Evolutionary conservation across 345 rosid genomes (phyloP).

Genomic region (Excoecaria agallocha): DNA sequence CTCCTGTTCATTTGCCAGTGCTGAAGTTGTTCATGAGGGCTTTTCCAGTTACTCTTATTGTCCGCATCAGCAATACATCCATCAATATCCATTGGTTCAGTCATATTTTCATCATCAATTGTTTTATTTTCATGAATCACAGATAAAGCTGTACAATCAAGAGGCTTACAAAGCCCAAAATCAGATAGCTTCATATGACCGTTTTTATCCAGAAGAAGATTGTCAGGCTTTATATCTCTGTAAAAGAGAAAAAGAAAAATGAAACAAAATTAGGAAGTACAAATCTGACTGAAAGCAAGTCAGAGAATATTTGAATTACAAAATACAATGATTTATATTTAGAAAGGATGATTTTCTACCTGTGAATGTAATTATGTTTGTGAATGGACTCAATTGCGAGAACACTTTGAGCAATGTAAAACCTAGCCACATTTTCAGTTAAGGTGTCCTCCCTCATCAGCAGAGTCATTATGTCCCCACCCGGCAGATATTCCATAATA

Average conservation of each 20-base stretch:
- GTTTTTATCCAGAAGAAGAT: slow-evolving; percentile 87
- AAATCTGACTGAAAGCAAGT: slow-evolving; percentile 7
- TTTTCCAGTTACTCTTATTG: slow-evolving; percentile 77
- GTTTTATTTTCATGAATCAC: slow-evolving; percentile 76
- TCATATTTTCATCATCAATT: slow-evolving; percentile 56
- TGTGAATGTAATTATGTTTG: slow-evolving; percentile 86
- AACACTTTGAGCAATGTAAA: slow-evolving; percentile 93
- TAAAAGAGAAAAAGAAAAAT: slow-evolving; percentile 19
- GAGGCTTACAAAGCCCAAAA: slow-evolving; percentile 97
- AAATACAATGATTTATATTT: background rate
- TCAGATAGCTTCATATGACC: slow-evolving; percentile 99
- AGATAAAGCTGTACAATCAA: slow-evolving; percentile 76
- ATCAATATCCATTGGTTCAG: slow-evolving; percentile 90
- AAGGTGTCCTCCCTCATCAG: slow-evolving; percentile 91
- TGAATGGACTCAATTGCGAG: slow-evolving; percentile 96
- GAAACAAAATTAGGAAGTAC: slow-evolving; percentile 22
- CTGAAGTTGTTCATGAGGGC: slow-evolving; percentile 89
- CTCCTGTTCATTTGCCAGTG: slow-evolving; percentile 99
- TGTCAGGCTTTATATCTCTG: slow-evolving; percentile 97
- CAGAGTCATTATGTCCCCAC: slow-evolving; percentile 97
- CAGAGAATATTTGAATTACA: slow-evolving; percentile 7
- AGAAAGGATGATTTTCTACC: slow-evolving; percentile 45
- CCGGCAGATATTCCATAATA: slow-evolving; percentile 97
- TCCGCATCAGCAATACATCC: slow-evolving; percentile 69
- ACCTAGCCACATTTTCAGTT: slow-evolving; percentile 74